phyloP scores from a whole-genome alignment of 129 eudicot species.

The Glebionis coronaria region DNA sequence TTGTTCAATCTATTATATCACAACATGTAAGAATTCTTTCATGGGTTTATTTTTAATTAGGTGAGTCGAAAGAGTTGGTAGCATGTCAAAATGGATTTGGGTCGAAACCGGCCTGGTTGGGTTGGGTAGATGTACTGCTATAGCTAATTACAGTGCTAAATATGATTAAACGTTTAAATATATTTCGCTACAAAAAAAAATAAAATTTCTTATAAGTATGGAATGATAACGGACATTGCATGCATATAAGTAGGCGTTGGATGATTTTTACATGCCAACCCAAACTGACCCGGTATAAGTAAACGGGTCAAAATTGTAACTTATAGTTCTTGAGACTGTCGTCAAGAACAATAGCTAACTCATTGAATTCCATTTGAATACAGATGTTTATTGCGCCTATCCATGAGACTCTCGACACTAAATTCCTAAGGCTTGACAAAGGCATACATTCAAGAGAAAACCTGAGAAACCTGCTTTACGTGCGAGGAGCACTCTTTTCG shows the following conservation, averaged over 20 bases:
- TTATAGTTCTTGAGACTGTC: not conserved
- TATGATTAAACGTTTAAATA: no score
- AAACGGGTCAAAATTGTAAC: not conserved
- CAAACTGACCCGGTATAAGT: conserved; percentile 1
- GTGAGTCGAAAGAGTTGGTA: not conserved
- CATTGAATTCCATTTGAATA: not conserved
- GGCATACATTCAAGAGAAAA: conserved; percentile 50
- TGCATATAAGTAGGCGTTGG: no score
- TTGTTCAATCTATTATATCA: conserved; percentile 51
- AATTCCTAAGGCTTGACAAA: conserved; percentile 41
- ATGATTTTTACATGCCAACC: no score
- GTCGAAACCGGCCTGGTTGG: not conserved
- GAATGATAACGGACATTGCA: no score
- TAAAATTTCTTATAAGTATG: no score
- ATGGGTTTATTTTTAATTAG: no score
- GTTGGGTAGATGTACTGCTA: not conserved
- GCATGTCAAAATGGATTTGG: not conserved
- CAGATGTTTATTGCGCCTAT: conserved; percentile 58
- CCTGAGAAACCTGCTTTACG: conserved; percentile 31
- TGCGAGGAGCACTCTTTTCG: conserved; percentile 43
- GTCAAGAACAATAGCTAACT: not conserved
- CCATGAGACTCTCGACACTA: conserved; percentile 55
- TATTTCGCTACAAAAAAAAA: no score
- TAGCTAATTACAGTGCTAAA: no score
- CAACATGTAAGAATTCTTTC: conserved; percentile 49